These are phyloP conservation scores for Gaultheria prostrata DNA, from an alignment of 148 eudicot genomes.

Conservation along the genomic window DNA sequence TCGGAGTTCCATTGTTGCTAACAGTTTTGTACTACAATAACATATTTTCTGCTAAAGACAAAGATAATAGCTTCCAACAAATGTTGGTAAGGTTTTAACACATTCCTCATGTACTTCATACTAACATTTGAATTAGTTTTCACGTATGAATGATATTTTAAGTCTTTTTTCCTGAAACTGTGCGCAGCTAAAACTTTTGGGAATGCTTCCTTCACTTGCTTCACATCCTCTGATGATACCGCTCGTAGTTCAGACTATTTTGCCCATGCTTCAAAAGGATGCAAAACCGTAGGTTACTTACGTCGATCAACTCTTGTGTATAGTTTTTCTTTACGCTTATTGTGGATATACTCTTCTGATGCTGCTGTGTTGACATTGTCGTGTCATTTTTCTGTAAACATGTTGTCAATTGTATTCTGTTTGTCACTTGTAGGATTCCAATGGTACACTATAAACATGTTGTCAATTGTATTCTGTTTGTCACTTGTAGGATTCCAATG, in stretches of 20 bases:
- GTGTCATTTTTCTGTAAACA: background rate
- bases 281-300: slow-evolving; percentile 60
- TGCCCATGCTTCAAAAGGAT: slow-evolving; percentile 89
- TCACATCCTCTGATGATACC: slow-evolving; percentile 85
- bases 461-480: background rate
- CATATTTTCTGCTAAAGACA: slow-evolving; percentile 33
- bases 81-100: slow-evolving; percentile 53
- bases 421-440: background rate
- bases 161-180: background rate
- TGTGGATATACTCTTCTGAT: slow-evolving; percentile 9
- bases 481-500: background rate
- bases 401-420: slow-evolving; percentile 3
- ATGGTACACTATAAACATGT: background rate
- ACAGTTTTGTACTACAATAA: slow-evolving; percentile 61
- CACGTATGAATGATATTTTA: background rate
- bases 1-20: slow-evolving; percentile 72
- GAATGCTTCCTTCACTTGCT: slow-evolving; percentile 74
- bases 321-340: background rate
- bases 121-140: background rate
- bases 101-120: background rate
- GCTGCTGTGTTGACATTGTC: background rate
- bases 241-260: slow-evolving; percentile 63
- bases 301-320: background rate
- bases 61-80: slow-evolving; percentile 32
- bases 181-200: slow-evolving; percentile 74